These are phyloP conservation scores for Aspergillus phoenicis DNA, from an alignment of 2,329 filamentous ascomycete genomes.

Conservation along the genomic window DNA sequence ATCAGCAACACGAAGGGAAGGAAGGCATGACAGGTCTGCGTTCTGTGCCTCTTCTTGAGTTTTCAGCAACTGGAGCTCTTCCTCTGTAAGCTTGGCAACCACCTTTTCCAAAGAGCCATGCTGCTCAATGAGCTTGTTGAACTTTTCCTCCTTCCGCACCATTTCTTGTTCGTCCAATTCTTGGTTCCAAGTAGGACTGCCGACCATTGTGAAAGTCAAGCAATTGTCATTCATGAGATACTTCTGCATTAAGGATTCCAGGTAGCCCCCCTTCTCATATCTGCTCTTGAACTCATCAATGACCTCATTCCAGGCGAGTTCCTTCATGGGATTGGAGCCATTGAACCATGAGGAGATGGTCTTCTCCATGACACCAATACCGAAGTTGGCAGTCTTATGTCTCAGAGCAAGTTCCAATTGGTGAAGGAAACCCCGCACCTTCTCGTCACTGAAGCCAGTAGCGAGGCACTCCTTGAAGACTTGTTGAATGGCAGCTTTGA, in stretches of 20 bases:
- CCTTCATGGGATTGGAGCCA: slow-evolving; percentile 87
- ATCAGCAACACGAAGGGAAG: slow-evolving; percentile 83
- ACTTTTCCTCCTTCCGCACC: slow-evolving; percentile 71
- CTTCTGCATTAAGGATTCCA: slow-evolving; percentile 83
- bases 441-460: slow-evolving; percentile 82
- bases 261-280: slow-evolving; percentile 74
- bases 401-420: slow-evolving; percentile 91
- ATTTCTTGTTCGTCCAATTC: slow-evolving; percentile 78
- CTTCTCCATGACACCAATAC: slow-evolving; percentile 84
- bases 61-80: slow-evolving; percentile 76
- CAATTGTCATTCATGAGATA: slow-evolving; percentile 87
- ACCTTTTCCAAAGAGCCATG: slow-evolving; percentile 73
- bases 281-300: slow-evolving; percentile 78
- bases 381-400: slow-evolving; percentile 95
- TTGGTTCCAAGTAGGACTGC: slow-evolving; percentile 72
- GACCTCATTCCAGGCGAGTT: slow-evolving; percentile 87
- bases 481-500: slow-evolving; percentile 72
- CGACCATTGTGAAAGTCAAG: slow-evolving; percentile 91
- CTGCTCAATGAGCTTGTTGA: slow-evolving; percentile 67
- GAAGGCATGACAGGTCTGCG: slow-evolving; percentile 83
- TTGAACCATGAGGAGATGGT: slow-evolving; percentile 95
- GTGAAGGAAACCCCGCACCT: slow-evolving; percentile 91
- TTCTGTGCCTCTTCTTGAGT: slow-evolving; percentile 84
- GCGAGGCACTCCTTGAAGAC: slow-evolving; percentile 70
- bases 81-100: slow-evolving; percentile 69